Evolutionary conservation across 192 early-diverging fungal species (phyloP).

Genomic region (Chytriomyces hyalinus): DNA sequence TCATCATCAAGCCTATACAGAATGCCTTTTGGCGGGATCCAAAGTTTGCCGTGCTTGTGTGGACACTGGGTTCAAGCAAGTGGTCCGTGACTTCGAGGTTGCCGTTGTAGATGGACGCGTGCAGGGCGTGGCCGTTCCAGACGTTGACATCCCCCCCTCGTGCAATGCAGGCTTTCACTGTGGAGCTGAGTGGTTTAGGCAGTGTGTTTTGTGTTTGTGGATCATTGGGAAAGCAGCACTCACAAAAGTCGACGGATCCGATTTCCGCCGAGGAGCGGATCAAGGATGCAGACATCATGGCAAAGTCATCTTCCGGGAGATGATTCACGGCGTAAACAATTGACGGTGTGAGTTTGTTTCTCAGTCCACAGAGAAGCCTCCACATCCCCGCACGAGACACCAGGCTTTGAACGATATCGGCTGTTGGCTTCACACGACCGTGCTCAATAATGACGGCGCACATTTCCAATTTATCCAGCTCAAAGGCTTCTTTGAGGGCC

Average conservation of each 20-base stretch:
- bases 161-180: constrained; percentile 21
- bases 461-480: constrained; percentile 21
- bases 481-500: constrained; percentile 33
- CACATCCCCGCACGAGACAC: constrained; percentile 36
- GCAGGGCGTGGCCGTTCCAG: constrained; percentile 45
- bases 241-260: constrained; percentile 33
- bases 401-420: constrained; percentile 31
- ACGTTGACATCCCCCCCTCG: constrained; percentile 36
- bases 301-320: constrained; percentile 20
- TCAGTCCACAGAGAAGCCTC: constrained; percentile 27
- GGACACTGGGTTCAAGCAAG: constrained; percentile 29
- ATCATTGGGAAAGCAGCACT: neutral
- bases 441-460: constrained; percentile 27
- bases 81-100: constrained; percentile 38
- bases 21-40: constrained; percentile 30
- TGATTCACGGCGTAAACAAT: constrained; percentile 25
- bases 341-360: constrained; percentile 20
- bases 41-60: constrained; percentile 29
- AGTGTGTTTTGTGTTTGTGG: neutral
- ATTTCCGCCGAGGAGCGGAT: constrained; percentile 20
- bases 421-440: constrained; percentile 6
- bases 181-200: neutral
- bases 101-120: constrained; percentile 41
- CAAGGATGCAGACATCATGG: constrained; percentile 6
- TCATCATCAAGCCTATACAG: constrained; percentile 33